Percentiles rank a stretch among this genome's conserved stretches.
phyloP scores from a whole-genome alignment of 768 basidiomycete genomes.

The Termitomyces sp. region DNA sequence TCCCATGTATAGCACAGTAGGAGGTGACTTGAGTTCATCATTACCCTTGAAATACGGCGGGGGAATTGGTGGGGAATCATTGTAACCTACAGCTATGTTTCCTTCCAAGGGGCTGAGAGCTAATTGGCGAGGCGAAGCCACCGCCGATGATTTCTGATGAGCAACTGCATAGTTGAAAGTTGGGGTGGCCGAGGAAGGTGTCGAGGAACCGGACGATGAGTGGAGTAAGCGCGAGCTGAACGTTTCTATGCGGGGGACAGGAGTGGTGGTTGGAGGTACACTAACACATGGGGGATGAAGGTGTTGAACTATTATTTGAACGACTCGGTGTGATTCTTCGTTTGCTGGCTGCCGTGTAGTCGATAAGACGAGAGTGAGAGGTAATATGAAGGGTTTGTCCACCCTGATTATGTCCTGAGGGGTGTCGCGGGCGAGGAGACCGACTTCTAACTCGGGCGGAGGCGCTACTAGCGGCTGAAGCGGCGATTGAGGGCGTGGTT shows the following conservation, averaged over 20 bases:
- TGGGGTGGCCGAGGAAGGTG: constrained; percentile 40
- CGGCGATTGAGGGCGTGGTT: constrained; percentile 28
- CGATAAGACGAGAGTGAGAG: constrained; percentile 47
- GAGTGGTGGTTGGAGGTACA: constrained; percentile 11
- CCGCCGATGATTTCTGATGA: constrained; percentile 42
- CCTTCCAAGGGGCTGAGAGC: constrained; percentile 13
- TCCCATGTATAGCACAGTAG: constrained; percentile 40
- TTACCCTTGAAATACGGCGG: constrained; percentile 39
- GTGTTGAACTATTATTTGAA: constrained; percentile 63
- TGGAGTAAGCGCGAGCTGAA: constrained; percentile 26
- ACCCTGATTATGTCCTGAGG: constrained; percentile 38
- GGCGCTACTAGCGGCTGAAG: constrained; percentile 18
- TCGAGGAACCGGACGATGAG: constrained; percentile 48
- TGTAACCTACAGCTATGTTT: constrained; percentile 4
- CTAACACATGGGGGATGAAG: constrained; percentile 36
- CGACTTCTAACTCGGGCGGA: constrained; percentile 45
- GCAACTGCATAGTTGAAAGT: constrained; percentile 48
- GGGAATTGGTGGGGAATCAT: constrained; percentile 25
- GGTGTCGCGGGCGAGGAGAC: constrained; percentile 47
- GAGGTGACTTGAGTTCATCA: constrained; percentile 28
- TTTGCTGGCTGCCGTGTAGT: constrained; percentile 32
- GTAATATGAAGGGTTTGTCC: constrained; percentile 56
- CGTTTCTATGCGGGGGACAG: constrained; percentile 17
- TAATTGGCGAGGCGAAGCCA: constrained; percentile 33
- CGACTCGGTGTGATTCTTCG: constrained; percentile 27